These are phyloP conservation scores for Emmonsia crescens DNA, from an alignment of 2,329 filamentous ascomycete species.

Conservation along the genomic window DNA sequence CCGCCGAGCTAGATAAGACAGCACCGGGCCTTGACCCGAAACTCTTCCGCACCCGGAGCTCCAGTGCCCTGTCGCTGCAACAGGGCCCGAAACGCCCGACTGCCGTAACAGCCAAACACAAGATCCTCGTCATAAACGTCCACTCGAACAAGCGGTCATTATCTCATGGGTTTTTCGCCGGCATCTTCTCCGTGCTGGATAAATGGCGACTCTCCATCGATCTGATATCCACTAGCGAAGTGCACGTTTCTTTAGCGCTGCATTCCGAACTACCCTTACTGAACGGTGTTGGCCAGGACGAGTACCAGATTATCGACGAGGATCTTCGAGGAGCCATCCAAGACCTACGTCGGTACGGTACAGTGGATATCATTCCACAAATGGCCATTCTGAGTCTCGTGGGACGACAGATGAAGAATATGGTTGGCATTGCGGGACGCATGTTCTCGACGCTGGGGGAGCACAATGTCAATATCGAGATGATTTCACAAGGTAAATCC, in stretches of 20 bases:
- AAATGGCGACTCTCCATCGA: conserved; percentile 82
- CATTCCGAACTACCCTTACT: conserved; percentile 59
- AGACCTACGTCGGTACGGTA: conserved; percentile 69
- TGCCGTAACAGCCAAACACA: conserved; percentile 93
- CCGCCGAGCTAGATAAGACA: conserved; percentile 41
- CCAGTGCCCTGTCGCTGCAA: conserved; percentile 36
- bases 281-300: conserved; percentile 37
- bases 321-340: conserved; percentile 55
- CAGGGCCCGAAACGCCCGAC: conserved; percentile 63
- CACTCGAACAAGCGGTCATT: conserved; percentile 96
- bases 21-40: conserved; percentile 48
- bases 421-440: conserved; percentile 81
- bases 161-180: conserved; percentile 90
- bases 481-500: conserved; percentile 85
- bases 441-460: conserved; percentile 95
- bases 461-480: conserved; percentile 93
- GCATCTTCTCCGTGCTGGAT: conserved; percentile 86
- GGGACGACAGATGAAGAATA: conserved; percentile 94
- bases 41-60: conserved; percentile 38
- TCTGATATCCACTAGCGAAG: conserved; percentile 90
- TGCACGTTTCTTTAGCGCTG: conserved; percentile 94
- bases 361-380: conserved; percentile 77
- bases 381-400: conserved; percentile 96
- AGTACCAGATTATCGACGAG: conserved; percentile 47
- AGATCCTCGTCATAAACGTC: conserved; percentile 94